Evolutionary conservation across 2,329 filamentous ascomycete genomes (phyloP).

Genomic region (Nemania diffusa): DNA sequence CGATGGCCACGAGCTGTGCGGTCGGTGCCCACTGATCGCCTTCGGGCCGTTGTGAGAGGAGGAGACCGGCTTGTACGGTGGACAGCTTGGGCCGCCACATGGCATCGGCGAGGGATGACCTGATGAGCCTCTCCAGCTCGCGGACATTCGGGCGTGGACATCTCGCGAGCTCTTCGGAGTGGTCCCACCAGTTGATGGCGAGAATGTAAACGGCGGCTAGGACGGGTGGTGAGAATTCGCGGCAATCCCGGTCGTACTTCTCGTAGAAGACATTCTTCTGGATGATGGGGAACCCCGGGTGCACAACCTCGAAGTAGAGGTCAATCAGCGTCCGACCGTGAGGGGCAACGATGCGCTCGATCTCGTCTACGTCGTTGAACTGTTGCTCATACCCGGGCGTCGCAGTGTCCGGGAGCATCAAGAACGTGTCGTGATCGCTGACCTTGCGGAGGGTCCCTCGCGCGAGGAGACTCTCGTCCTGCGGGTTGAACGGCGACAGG

Average conservation of each 20-base stretch:
- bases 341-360: constrained; percentile 80
- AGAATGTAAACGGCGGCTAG: constrained; percentile 85
- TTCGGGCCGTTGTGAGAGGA: constrained; percentile 79
- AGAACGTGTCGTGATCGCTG: constrained; percentile 80
- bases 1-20: constrained; percentile 85
- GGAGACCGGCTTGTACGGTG: constrained; percentile 79
- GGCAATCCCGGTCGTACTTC: constrained; percentile 77
- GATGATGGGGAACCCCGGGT: constrained; percentile 83
- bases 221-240: constrained; percentile 79
- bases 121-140: constrained; percentile 78
- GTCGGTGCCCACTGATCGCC: constrained; percentile 86
- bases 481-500: constrained; percentile 80
- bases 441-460: constrained; percentile 78
- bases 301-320: constrained; percentile 83
- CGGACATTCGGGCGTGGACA: constrained; percentile 76
- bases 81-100: constrained; percentile 85
- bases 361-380: constrained; percentile 72
- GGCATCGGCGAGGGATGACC: constrained; percentile 77
- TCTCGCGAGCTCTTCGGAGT: constrained; percentile 72
- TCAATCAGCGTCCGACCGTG: constrained; percentile 82
- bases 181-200: constrained; percentile 88
- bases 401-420: constrained; percentile 79
- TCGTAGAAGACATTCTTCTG: constrained; percentile 84
- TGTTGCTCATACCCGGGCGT: constrained; percentile 79
- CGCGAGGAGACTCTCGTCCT: constrained; percentile 80